Base-by-base conservation (phyloP, 345 rosid species). In the Camelina sativa region DNA sequence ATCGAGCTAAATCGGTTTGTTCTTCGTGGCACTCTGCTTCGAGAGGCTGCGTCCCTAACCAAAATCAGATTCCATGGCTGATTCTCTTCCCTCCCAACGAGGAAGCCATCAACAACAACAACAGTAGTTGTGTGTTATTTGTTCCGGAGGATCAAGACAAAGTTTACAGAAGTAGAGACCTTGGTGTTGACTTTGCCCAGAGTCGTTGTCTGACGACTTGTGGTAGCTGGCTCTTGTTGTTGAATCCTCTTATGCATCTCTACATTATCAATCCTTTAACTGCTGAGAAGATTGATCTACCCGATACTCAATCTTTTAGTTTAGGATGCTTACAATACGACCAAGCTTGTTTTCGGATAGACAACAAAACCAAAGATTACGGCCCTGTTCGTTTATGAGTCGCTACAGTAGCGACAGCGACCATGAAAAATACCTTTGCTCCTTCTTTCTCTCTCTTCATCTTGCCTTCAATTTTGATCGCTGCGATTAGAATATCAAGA, bases 31-130 rank as follows among this genome's bases (percentile, higher is more conserved):
- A 48, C 47, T 32, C 57, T 11, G 57, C 74, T 58, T 70, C 41
- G 11, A 30, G 35, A 58, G 23, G 34, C 22, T 69, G 65, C 23
- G 9, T 32, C 48, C 74, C 74, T 20, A 34, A 58, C 2, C 11
- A 5, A 13, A 58, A 70, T 58, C 48, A 70, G 74, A 70, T 69
- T 17, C 73, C 58, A 47, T 70, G 74, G 74, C 74, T 70, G 25
- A 47, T 70, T 59, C 65, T 70, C 57, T 70, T 70, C 64, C 55
- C 64, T 54, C n/a, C 0, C 23, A 22, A 55, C 2, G 60, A 35
- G 5, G 53, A 16, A 7, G 5, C 10, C 25, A 34, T 19, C 11
- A 37, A n/a, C 1, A 19, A n/a, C 1, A 9, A n/a, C n/a, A n/a
- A 17, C 2, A 40, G 1, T 30, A 57, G 46, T 1, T 69, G 74